phyloP scores from a whole-genome alignment of 148 eudicot genomes.

The Chenopodium album region DNA sequence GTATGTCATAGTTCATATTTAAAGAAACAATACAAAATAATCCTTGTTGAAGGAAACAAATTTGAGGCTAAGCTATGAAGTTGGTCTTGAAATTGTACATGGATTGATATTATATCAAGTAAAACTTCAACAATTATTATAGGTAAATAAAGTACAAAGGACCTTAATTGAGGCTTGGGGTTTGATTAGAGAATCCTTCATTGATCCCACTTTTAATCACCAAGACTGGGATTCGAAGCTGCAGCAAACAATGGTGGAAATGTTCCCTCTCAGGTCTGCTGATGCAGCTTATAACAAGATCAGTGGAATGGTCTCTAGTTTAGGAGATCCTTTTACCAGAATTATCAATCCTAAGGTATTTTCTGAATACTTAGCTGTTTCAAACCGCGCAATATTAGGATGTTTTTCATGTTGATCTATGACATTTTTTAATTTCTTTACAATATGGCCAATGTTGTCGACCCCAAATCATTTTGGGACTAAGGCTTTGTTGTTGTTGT shows the following conservation, averaged over 20 bases:
- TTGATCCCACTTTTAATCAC: conserved; percentile 91
- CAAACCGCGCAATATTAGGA: not conserved
- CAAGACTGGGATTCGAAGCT: conserved; percentile 98
- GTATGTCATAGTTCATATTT: too few relatives aligned
- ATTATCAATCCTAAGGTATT: conserved; percentile 90
- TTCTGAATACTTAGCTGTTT: not conserved
- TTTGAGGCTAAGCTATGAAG: not conserved
- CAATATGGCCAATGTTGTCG: not conserved
- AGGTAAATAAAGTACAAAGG: conserved; percentile 94
- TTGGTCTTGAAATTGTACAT: not conserved
- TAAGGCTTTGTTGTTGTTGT: too few relatives aligned
- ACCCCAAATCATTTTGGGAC: too few relatives aligned
- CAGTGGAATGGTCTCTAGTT: conserved; percentile 82
- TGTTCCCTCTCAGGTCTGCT: conserved; percentile 85
- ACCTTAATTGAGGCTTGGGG: conserved; percentile 97
- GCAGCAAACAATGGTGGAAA: conserved; percentile 97
- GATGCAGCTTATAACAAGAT: conserved; percentile 95
- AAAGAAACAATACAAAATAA: too few relatives aligned
- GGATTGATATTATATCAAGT: not conserved
- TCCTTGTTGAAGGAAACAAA: too few relatives aligned
- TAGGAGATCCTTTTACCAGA: conserved; percentile 94
- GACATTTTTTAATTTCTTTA: not conserved
- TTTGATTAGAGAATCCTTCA: conserved; percentile 82
- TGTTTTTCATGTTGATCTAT: not conserved
- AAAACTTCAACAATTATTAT: not conserved